Evolutionary conservation across 495 filamentous ascomycete species (phyloP).

Genomic region (Stereocaulon alpinum): DNA sequence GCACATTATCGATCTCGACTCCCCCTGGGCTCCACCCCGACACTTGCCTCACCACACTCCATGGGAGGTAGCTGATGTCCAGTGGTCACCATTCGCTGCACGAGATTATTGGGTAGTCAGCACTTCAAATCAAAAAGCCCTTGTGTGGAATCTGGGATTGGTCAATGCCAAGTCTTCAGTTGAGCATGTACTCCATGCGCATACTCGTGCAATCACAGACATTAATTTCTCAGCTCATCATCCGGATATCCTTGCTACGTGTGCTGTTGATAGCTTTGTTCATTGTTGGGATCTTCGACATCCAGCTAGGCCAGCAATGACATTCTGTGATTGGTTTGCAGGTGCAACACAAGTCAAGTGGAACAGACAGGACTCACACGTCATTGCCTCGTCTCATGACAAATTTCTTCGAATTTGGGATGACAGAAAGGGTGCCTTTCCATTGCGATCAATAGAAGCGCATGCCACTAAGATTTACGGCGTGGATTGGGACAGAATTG

Average conservation of each 20-base stretch:
- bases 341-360: slow-evolving; percentile 95
- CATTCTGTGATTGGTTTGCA: slow-evolving; percentile 89
- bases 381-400: slow-evolving; percentile 86
- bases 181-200: slow-evolving; percentile 82
- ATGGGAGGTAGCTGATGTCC: slow-evolving; percentile 97
- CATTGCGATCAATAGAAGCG: slow-evolving; percentile 72
- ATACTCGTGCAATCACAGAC: slow-evolving; percentile 86
- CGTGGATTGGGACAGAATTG: slow-evolving; percentile 82
- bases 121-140: slow-evolving; percentile 86
- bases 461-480: slow-evolving; percentile 96
- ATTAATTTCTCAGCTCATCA: slow-evolving; percentile 95
- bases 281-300: slow-evolving; percentile 85
- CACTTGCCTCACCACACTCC: slow-evolving; percentile 76
- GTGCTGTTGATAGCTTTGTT: slow-evolving; percentile 85
- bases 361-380: slow-evolving; percentile 74
- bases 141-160: slow-evolving; percentile 89
- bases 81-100: slow-evolving; percentile 89
- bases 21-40: slow-evolving; percentile 76
- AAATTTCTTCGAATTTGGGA: slow-evolving; percentile 85
- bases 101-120: slow-evolving; percentile 90
- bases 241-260: slow-evolving; percentile 80
- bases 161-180: slow-evolving; percentile 62
- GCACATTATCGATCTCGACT: slow-evolving; percentile 89
- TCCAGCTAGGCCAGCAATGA: slow-evolving; percentile 62
- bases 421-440: slow-evolving; percentile 65